These are phyloP conservation scores for Knoxia roxburghii DNA, from an alignment of 257 asterid species.

Conservation along the genomic window DNA sequence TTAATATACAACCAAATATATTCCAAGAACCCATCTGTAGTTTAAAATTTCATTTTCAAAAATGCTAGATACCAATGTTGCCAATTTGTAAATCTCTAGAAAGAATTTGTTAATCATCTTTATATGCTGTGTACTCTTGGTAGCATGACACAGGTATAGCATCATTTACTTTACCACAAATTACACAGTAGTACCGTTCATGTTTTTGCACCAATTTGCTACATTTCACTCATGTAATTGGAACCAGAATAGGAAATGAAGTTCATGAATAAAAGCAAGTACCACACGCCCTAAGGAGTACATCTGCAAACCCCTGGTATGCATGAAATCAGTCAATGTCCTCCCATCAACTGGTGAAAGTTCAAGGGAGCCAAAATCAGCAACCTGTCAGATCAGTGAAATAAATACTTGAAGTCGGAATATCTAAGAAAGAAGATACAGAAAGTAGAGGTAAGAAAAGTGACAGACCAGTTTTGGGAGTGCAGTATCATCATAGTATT, in stretches of 20 bases:
- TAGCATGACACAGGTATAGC: background rate
- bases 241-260: background rate
- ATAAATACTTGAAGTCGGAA: conserved; percentile 10
- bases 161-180: background rate
- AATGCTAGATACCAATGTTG: background rate
- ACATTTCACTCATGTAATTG: background rate
- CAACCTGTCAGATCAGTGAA: conserved; percentile 41
- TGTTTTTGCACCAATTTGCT: background rate
- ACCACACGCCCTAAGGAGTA: conserved; percentile 75
- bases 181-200: background rate
- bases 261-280: conserved; percentile 18
- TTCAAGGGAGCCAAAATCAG: conserved; percentile 85
- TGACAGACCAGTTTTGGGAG: conserved; percentile 63
- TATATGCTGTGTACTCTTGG: background rate
- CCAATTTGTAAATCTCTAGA: no score
- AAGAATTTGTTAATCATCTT: background rate
- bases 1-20: background rate
- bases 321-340: conserved; percentile 83
- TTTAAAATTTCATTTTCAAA: background rate
- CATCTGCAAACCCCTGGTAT: conserved; percentile 79
- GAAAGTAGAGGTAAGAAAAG: background rate
- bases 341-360: conserved; percentile 86
- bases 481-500: conserved; percentile 65
- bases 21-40: background rate
- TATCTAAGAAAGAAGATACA: no score